These are phyloP conservation scores for Cyclotella cryptica DNA, from an alignment of 108 stramenopile species.

Conservation along the genomic window DNA sequence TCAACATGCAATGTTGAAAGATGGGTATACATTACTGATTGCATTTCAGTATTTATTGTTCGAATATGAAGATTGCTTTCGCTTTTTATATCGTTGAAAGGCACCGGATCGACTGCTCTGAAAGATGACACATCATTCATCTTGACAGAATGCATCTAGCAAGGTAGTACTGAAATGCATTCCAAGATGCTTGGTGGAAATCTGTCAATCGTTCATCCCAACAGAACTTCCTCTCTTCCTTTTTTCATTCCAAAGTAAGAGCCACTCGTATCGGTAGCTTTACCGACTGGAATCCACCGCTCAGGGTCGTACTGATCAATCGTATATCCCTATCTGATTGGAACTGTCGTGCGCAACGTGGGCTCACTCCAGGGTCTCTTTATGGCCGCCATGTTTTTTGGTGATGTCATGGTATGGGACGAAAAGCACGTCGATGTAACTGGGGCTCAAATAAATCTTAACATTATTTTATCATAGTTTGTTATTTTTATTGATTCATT, in stretches of 20 bases:
- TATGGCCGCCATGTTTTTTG: no score
- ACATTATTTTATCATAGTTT: not conserved
- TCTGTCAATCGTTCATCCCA: no score
- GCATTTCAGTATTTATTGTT: no score
- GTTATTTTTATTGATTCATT: conserved; percentile 5
- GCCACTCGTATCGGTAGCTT: not conserved
- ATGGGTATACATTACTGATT: no score
- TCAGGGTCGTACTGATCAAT: conserved; percentile 31
- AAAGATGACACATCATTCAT: conserved; percentile 22
- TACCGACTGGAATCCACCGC: conserved; percentile 13
- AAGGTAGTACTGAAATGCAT: conserved; percentile 38
- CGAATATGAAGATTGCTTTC: not conserved
- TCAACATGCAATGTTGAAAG: no score
- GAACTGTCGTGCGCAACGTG: not conserved
- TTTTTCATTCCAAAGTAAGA: not conserved
- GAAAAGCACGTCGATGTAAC: conserved; percentile 32
- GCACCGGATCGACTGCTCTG: conserved; percentile 7
- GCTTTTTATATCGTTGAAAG: not conserved
- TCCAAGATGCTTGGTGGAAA: conserved; percentile 19
- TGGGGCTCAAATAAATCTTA: conserved; percentile 22
- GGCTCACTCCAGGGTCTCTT: no score
- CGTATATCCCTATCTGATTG: conserved; percentile 21
- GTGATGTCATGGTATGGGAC: not conserved
- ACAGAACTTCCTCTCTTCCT: not conserved
- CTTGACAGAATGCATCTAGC: conserved; percentile 37